phyloP scores from a whole-genome alignment of 2,329 filamentous ascomycete genomes.

The Nannizziopsis barbatae region DNA sequence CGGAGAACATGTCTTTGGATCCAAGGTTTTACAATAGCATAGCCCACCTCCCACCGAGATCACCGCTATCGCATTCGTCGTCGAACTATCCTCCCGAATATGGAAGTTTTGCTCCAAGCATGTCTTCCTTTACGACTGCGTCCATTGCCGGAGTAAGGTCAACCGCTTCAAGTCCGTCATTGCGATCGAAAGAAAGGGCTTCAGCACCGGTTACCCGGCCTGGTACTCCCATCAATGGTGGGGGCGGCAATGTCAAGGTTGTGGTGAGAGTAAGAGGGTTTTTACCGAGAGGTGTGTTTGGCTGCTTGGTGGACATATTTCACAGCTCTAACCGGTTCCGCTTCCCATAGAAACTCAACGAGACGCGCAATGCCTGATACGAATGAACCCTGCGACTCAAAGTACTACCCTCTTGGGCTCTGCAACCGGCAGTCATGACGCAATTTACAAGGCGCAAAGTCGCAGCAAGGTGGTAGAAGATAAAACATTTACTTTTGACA shows the following conservation, averaged over 20 bases:
- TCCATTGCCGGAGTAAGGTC: conserved; percentile 38
- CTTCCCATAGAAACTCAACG: conserved; percentile 59
- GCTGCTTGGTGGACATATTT: neutral
- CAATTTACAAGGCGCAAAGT: conserved; percentile 43
- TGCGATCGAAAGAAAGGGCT: conserved; percentile 61
- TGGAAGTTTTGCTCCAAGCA: conserved; percentile 29
- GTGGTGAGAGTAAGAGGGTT: conserved; percentile 73
- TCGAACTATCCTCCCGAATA: conserved; percentile 17
- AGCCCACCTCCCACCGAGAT: conserved; percentile 10
- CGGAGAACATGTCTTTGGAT: conserved; percentile 33
- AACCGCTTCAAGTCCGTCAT: conserved; percentile 65
- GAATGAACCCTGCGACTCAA: conserved; percentile 82
- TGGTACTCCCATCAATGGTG: conserved; percentile 29
- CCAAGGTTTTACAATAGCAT: conserved; percentile 29
- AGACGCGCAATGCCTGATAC: conserved; percentile 71
- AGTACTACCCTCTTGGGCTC: conserved; percentile 70
- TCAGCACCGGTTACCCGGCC: conserved; percentile 41
- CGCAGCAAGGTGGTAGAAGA: conserved; percentile 66
- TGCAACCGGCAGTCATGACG: conserved; percentile 16
- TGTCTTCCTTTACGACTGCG: conserved; percentile 26
- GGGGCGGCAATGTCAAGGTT: conserved; percentile 67
- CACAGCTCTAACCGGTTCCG: conserved; percentile 16
- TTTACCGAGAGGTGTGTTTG: conserved; percentile 57
- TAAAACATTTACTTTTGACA: conserved; percentile 91
- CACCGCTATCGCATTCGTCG: conserved; percentile 7